Base-by-base conservation (phyloP, 2,329 filamentous ascomycete species). In the Epicoccum nigrum region DNA sequence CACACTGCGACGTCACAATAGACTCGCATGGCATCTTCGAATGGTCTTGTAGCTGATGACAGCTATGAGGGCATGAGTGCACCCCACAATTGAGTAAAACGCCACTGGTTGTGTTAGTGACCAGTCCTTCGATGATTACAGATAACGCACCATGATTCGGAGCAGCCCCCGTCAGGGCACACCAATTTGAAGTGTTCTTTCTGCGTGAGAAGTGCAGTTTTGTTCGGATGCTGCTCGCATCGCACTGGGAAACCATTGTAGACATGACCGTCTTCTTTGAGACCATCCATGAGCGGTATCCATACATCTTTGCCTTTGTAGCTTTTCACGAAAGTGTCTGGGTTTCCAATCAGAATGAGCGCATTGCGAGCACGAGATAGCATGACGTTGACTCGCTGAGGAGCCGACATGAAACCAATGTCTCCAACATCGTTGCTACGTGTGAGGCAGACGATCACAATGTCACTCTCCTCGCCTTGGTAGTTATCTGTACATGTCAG, bases 401-500 rank as follows among this genome's bases (percentile, higher is more conserved):
- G 83, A 0, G 85, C 77, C 0, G 75, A 65, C 77, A 92, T 84
- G 65, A 92, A 92, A 0, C 89, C 88, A 23, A 91, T 88, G 1
- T 90, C 84, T 0, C 83, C 81, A 0, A 64, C 63, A 0, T 62
- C 50, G 55, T 92, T 92, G 65, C 87, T 88, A 4, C 89, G 76
- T 0, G 86, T 89, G 9, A 92, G 68, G 0, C 85, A 87, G 0
- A 77, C 82, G 7, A 92, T 81, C 0, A 91, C 85, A 13, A 92
- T 86, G 1, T 91, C 83, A 30, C 83, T 85, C 57, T 92, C 88
- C 62, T 92, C 88, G 1, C 89, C 88, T 66, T 92, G 89, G 50
- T 88, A 92, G 54, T 92, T 92, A 55, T 92, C 44, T 47, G 20
- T 15, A 2, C 5, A 3, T 19, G 16, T 40, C 25, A 40, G 43